Evolutionary conservation across 345 rosid genomes (phyloP).

Genomic region (Trapa incisa): DNA sequence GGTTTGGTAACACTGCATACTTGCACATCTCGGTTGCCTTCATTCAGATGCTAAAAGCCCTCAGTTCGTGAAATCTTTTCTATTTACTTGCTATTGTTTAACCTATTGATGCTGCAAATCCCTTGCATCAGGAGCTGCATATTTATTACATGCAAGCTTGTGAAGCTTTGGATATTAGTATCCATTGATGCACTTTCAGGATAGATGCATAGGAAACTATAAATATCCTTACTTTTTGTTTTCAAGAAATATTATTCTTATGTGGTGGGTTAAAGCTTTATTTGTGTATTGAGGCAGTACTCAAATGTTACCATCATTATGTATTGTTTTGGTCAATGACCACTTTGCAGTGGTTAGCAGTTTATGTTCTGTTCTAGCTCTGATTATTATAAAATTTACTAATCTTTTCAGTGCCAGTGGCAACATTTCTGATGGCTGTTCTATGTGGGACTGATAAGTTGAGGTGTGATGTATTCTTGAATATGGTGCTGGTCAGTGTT

Average conservation of each 20-base stretch:
- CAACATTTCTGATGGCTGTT: slow-evolving; percentile 88
- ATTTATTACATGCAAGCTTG: background rate
- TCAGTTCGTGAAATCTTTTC: slow-evolving; percentile 46
- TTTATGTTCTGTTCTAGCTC: too few species aligned
- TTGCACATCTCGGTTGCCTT: slow-evolving; percentile 95
- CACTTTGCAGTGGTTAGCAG: too few species aligned
- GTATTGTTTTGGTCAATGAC: too few species aligned
- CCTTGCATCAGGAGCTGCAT: background rate
- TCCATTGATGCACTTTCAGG: too few species aligned
- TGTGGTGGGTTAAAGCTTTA: background rate
- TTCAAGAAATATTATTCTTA: background rate
- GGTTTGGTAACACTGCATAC: slow-evolving; percentile 99
- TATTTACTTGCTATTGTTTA: background rate
- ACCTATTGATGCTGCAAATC: background rate
- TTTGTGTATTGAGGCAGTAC: background rate
- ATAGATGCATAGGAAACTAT: background rate
- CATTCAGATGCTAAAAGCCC: slow-evolving; percentile 98
- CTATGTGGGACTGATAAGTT: slow-evolving; percentile 87
- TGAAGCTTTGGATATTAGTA: background rate
- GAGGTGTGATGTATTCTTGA: slow-evolving; percentile 85
- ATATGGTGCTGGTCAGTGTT: slow-evolving; percentile 97
- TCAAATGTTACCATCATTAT: background rate
- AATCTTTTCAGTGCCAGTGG: slow-evolving; percentile 83
- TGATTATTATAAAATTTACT: background rate
- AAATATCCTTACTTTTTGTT: background rate